Evolutionary conservation across 768 basidiomycete genomes (phyloP).

Genomic region (Suillus cothurnatus): DNA sequence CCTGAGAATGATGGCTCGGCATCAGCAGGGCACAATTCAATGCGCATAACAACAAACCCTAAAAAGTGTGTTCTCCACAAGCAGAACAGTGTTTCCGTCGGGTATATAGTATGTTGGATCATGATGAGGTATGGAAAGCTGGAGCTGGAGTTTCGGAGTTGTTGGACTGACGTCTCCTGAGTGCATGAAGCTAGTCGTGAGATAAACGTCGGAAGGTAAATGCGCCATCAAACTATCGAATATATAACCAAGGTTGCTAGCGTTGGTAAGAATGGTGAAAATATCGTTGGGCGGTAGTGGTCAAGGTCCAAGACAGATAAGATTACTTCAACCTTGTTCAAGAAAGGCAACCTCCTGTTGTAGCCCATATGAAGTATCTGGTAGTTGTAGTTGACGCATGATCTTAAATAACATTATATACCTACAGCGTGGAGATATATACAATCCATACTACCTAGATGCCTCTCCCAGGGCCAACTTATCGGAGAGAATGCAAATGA

Average conservation of each 20-base stretch:
- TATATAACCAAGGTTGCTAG: background rate
- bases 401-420: constrained; percentile 3
- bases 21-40: constrained; percentile 21
- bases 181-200: constrained; percentile 36
- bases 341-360: constrained; percentile 1
- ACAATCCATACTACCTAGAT: constrained; percentile 9
- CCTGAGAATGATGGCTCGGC: constrained; percentile 26
- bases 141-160: constrained; percentile 35
- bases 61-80: constrained; percentile 48
- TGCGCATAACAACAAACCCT: constrained; percentile 38
- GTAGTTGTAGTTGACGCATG: background rate
- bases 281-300: constrained; percentile 15
- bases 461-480: background rate
- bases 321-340: background rate
- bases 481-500: constrained; percentile 2
- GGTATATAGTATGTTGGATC: constrained; percentile 44
- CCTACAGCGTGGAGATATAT: constrained; percentile 18
- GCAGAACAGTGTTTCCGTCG: constrained; percentile 43
- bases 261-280: constrained; percentile 11
- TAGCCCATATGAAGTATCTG: too few species aligned
- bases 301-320: constrained; percentile 14
- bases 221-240: constrained; percentile 27
- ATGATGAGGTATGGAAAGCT: constrained; percentile 35
- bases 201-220: constrained; percentile 33
- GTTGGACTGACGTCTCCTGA: constrained; percentile 33